A percentile compares a stretch with the other conserved stretches of the same genome.
Evolutionary conservation across 305 asterid genomes (phyloP).

Genomic region (Petunia hybrid): DNA sequence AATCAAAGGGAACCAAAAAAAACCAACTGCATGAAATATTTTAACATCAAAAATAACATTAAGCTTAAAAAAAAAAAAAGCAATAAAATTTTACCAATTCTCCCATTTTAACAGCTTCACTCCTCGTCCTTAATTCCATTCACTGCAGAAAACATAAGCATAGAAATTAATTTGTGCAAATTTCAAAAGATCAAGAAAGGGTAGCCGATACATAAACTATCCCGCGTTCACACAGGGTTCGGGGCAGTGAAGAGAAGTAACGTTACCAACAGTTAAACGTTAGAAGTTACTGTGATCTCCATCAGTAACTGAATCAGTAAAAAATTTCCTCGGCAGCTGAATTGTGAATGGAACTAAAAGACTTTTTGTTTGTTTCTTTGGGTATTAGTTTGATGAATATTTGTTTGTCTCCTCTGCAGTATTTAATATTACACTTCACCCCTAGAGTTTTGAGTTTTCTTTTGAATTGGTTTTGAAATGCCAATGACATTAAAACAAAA

Average conservation of each 20-base stretch:
- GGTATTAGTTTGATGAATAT: not conserved
- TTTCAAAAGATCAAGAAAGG: slow-evolving; percentile 2
- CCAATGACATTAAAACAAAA: no score
- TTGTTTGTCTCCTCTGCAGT: not conserved
- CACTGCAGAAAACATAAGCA: not conserved
- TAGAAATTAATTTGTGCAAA: not conserved
- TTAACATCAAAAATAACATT: not conserved
- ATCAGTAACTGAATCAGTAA: not conserved
- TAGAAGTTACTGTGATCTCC: slow-evolving; percentile 2
- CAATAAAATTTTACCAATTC: slow-evolving; percentile 21
- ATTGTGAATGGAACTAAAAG: not conserved
- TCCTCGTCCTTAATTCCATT: not conserved
- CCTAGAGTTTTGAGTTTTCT: not conserved
- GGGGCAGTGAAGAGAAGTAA: not conserved
- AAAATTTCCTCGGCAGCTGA: not conserved
- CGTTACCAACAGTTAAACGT: not conserved
- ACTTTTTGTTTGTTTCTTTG: not conserved
- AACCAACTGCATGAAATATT: not conserved
- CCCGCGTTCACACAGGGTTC: no score
- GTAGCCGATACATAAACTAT: no score
- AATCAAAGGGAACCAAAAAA: no score
- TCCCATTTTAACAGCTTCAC: slow-evolving; percentile 26
- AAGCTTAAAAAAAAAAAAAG: not conserved
- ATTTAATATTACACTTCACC: not conserved
- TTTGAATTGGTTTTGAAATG: not conserved